Percentiles rank a stretch among this genome's conserved stretches.
Conservation (phyloP, 2,329 filamentous ascomycete species). For the Malbranchea zuffiana region DNA sequence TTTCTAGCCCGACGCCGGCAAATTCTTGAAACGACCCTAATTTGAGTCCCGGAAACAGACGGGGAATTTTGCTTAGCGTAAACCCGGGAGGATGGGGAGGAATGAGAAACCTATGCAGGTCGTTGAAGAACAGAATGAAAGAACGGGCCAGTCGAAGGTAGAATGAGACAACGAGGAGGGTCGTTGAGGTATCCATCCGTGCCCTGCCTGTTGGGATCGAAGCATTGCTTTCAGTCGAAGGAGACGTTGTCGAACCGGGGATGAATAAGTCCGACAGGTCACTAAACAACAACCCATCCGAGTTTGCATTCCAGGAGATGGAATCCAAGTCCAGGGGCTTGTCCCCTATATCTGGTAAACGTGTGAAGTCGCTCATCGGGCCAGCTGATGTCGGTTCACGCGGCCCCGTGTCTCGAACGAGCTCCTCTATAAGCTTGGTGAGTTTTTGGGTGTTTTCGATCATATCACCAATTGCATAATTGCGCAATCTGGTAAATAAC, state of each 20-base stretch:
- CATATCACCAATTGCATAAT: slow-evolving; percentile 1
- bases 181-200: slow-evolving; percentile 3
- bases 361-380: too few relatives aligned
- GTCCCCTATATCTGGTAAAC: too few relatives aligned
- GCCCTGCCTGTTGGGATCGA: too few relatives aligned
- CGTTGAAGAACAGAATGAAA: slow-evolving; percentile 2
- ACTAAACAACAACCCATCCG: too few relatives aligned
- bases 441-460: slow-evolving; percentile 1
- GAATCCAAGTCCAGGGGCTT: too few relatives aligned
- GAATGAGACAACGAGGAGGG: not conserved
- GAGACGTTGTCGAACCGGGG: too few relatives aligned
- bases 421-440: not conserved
- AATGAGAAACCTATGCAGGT: not conserved
- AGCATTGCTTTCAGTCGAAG: too few relatives aligned
- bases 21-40: slow-evolving; percentile 2
- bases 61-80: not conserved
- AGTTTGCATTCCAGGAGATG: too few relatives aligned
- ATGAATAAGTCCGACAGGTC: too few relatives aligned
- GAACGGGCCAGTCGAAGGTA: slow-evolving; percentile 1
- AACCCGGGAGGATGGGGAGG: not conserved
- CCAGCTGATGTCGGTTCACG: too few relatives aligned
- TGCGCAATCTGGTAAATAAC: not conserved
- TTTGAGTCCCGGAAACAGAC: slow-evolving; percentile 1
- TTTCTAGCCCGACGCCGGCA: not conserved
- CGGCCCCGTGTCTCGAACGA: too few relatives aligned